phyloP scores from a whole-genome alignment of 2,329 filamentous ascomycete species.

The Fusarium agapanthi region DNA sequence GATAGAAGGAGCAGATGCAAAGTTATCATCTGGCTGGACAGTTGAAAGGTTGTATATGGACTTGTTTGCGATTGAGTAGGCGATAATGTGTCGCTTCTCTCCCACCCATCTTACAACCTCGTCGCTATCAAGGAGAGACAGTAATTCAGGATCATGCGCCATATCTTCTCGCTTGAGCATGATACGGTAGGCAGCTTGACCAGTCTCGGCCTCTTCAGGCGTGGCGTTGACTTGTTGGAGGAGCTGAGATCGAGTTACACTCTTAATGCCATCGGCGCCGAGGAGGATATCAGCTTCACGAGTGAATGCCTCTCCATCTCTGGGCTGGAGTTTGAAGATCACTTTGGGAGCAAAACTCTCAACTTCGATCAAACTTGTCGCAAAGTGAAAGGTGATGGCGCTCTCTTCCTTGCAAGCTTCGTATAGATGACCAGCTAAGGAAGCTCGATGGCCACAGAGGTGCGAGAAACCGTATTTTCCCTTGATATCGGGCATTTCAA shows the following conservation, averaged over 20 bases:
- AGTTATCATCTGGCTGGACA: constrained; percentile 67
- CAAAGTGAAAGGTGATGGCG: constrained; percentile 74
- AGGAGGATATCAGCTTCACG: constrained; percentile 59
- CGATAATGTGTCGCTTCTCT: constrained; percentile 72
- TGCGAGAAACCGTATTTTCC: constrained; percentile 77
- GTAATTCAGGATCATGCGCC: constrained; percentile 71
- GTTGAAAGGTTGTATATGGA: constrained; percentile 74
- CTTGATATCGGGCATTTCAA: constrained; percentile 73
- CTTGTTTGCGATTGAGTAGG: constrained; percentile 70
- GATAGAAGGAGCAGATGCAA: constrained; percentile 55
- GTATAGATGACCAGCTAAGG: constrained; percentile 74
- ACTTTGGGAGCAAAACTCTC: constrained; percentile 35
- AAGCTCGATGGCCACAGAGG: constrained; percentile 80
- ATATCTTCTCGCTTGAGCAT: constrained; percentile 66
- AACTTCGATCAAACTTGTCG: constrained; percentile 41
- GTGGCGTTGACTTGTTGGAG: constrained; percentile 60
- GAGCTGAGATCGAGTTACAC: constrained; percentile 57
- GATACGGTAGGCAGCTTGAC: constrained; percentile 64
- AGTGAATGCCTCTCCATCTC: constrained; percentile 21
- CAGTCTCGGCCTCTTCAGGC: constrained; percentile 57
- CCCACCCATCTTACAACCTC: constrained; percentile 71
- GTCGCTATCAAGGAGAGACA: constrained; percentile 65
- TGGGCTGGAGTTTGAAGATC: constrained; percentile 31
- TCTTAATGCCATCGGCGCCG: constrained; percentile 64
- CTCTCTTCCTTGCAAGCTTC: constrained; percentile 72